Evolutionary conservation across 2,329 filamentous ascomycete genomes (phyloP).

Genomic region (Colletotrichum magnum): DNA sequence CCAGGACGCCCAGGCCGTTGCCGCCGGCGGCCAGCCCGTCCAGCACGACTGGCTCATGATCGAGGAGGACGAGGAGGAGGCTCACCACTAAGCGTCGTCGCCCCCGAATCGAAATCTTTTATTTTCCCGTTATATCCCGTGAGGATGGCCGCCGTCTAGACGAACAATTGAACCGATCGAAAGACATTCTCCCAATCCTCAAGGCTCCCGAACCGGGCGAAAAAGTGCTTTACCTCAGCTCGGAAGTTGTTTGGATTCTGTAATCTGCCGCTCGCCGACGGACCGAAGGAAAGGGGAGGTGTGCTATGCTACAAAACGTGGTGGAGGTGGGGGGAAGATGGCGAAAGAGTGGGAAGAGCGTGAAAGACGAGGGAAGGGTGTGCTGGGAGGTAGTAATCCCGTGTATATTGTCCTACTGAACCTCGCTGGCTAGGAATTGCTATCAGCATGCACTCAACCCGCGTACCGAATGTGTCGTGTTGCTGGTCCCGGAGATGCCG

Average conservation of each 20-base stretch:
- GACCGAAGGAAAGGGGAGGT: conserved; percentile 25
- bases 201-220: conserved; percentile 1
- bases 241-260: background rate
- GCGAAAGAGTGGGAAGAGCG: background rate
- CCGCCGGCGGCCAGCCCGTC: conserved; percentile 69
- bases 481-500: no score
- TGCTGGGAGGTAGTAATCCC: conserved; percentile 48
- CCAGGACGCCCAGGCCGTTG: conserved; percentile 75
- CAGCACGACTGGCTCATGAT: conserved; percentile 86
- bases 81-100: conserved; percentile 60
- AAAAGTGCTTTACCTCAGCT: conserved; percentile 35
- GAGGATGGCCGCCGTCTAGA: background rate
- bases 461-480: no score
- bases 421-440: conserved; percentile 38
- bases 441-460: conserved; percentile 34
- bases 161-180: conserved; percentile 18
- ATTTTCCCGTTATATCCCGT: background rate
- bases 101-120: background rate
- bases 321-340: background rate
- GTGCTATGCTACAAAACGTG: conserved; percentile 3
- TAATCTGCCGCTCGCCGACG: conserved; percentile 32
- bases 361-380: conserved; percentile 36
- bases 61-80: conserved; percentile 73
- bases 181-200: conserved; percentile 4
- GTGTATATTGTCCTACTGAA: conserved; percentile 54